These are phyloP conservation scores for Grigorovia transvaalensis DNA, from an alignment of 805 yeast species.

Conservation along the genomic window DNA sequence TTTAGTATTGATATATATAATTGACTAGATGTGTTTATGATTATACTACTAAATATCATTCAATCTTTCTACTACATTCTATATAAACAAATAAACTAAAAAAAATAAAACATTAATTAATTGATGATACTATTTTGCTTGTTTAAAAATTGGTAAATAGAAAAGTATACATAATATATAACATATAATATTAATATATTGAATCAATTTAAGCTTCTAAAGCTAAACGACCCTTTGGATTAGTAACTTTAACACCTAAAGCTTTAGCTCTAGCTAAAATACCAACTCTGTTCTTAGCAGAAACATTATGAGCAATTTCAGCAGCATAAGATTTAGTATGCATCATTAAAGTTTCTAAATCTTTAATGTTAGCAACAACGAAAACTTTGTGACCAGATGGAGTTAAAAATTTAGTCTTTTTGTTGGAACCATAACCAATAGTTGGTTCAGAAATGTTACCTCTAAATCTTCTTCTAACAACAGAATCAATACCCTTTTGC, in stretches of 20 bases:
- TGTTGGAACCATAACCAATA: constrained; percentile 99
- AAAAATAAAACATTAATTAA: neutral
- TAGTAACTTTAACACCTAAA: constrained; percentile 97
- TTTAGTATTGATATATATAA: too few species aligned
- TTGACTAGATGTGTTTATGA: neutral
- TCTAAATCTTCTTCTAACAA: constrained; percentile 99
- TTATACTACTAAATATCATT: neutral
- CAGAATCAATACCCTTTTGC: constrained; percentile 99
- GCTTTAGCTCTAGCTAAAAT: constrained; percentile 96
- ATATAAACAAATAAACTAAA: too few species aligned
- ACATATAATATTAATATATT: constrained; percentile 1
- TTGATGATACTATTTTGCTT: neutral
- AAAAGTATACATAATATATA: constrained; percentile 1
- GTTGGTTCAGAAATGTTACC: constrained; percentile 98
- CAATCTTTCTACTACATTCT: neutral
- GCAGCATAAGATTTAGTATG: constrained; percentile 99
- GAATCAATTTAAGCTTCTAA: constrained; percentile 71
- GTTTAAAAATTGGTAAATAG: neutral
- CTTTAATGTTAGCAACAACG: constrained; percentile 85
- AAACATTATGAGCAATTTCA: constrained; percentile 98
- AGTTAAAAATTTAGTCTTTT: constrained; percentile 88
- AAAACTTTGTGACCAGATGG: constrained; percentile 98
- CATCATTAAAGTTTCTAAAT: constrained; percentile 88
- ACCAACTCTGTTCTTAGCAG: constrained; percentile 96
- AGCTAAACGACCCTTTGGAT: constrained; percentile 97